phyloP scores from a whole-genome alignment of 2,329 filamentous ascomycete species.

The Fusarium pilosicola region DNA sequence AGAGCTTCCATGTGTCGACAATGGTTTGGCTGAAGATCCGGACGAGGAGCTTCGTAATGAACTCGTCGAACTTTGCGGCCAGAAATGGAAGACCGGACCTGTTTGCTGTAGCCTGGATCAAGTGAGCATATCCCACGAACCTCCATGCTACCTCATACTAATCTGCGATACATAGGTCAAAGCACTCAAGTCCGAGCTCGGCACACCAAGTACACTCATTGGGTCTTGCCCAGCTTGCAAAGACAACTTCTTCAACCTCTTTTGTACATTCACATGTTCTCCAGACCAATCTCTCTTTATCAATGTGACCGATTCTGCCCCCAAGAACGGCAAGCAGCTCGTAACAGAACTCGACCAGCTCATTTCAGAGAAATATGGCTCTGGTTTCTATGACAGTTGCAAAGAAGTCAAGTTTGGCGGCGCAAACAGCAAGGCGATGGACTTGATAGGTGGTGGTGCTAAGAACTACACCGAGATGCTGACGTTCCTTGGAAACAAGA shows the following conservation, averaged over 20 bases:
- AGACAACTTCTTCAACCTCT: conserved; percentile 97
- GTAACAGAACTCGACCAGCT: conserved; percentile 93
- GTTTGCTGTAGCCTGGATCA: conserved; percentile 89
- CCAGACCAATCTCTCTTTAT: conserved; percentile 95
- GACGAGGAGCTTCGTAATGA: conserved; percentile 77
- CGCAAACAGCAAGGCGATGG: conserved; percentile 92
- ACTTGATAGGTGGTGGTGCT: conserved; percentile 93
- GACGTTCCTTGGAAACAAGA: conserved; percentile 93
- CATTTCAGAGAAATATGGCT: conserved; percentile 83
- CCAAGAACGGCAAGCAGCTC: conserved; percentile 68
- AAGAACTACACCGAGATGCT: conserved; percentile 89
- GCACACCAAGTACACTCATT: conserved; percentile 88
- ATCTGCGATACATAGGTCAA: conserved; percentile 66
- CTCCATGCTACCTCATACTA: conserved; percentile 5
- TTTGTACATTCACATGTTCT: conserved; percentile 98
- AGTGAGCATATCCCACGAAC: conserved; percentile 57
- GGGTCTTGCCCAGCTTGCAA: conserved; percentile 96
- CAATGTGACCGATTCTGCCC: conserved; percentile 82
- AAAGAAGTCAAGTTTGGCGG: conserved; percentile 99
- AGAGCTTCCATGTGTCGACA: conserved; percentile 92
- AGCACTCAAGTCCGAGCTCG: conserved; percentile 83
- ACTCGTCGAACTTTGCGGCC: conserved; percentile 85
- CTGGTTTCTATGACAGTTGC: conserved; percentile 94
- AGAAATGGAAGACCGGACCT: conserved; percentile 83
- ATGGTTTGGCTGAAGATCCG: conserved; percentile 81